Base-by-base conservation (phyloP, 495 filamentous ascomycete species). In the Aspergillus conjunctus region DNA sequence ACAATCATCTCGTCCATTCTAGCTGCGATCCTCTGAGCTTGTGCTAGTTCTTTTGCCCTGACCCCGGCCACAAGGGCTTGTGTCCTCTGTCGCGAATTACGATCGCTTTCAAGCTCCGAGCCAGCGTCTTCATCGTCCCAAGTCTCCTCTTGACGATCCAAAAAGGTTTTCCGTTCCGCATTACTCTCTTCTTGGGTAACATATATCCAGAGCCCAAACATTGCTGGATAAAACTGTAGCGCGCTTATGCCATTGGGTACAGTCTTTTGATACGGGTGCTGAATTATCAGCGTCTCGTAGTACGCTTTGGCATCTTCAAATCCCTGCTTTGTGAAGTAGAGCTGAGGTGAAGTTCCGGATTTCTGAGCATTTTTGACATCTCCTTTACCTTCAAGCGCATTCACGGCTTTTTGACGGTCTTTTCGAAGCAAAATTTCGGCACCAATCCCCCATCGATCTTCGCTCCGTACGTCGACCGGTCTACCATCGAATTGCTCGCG, bases 121-220 rank as follows among this genome's bases (percentile, higher is more conserved):
- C 58, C 53, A 12, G 62, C 57, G 39, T 73, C 69, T 43, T 75
- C 73, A 12, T 76, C 69, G 12, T 71, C 72, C 9, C 68, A 78
- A 18, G 54, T 15, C 33, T 70, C 64, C 18, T 68, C 69, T 9
- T 61, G 46, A 21, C 62, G 32, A 41, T 62, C 26, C 44, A 57
- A 20, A 48, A 76, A 57, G 26, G 65, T 62, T 18, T 72, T 63
- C 33, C 71, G 69, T 53, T 67, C 69, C n/a, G 30, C 44, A 3
- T 73, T 79, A 62, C 76, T 79, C 60, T 81, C 73, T 53, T 80
- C 73, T 56, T 87, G 79, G 1, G 83, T 70, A 17, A 84, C 78
- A 63, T 85, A 87, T 22, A 90, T 77, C 85, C 87, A 89, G 15
- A 88, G 72, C 5, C 80, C 80, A 46, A 89, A 83, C 83, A 90